These are phyloP conservation scores for Panaeolus cyanescens DNA, from an alignment of 768 basidiomycete species.

Conservation along the genomic window DNA sequence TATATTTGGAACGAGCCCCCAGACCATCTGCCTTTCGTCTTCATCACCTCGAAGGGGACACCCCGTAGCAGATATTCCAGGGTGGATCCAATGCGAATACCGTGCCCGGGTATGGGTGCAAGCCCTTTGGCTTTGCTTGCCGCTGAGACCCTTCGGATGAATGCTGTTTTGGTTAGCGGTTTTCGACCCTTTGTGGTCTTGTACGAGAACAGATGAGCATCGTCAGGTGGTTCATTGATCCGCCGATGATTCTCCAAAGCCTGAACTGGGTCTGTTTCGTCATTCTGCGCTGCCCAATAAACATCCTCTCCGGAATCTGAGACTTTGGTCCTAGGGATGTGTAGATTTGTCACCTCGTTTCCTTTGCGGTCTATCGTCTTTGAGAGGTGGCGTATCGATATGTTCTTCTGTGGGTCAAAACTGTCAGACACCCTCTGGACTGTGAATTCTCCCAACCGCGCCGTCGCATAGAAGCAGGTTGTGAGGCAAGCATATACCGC, in stretches of 20 bases:
- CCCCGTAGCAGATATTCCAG: constrained; percentile 28
- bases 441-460: constrained; percentile 39
- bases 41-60: constrained; percentile 19
- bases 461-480: constrained; percentile 35
- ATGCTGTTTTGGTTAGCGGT: too few relatives aligned
- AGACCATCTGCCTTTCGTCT: constrained; percentile 32
- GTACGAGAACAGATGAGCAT: background rate
- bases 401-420: constrained; percentile 31
- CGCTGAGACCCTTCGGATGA: background rate
- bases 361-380: constrained; percentile 22
- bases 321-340: constrained; percentile 28
- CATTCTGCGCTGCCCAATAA: constrained; percentile 28
- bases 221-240: background rate
- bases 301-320: constrained; percentile 25
- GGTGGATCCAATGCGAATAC: constrained; percentile 26
- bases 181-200: constrained; percentile 7
- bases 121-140: constrained; percentile 6
- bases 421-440: constrained; percentile 22
- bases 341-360: constrained; percentile 22
- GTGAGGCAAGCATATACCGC: constrained; percentile 39
- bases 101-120: constrained; percentile 24
- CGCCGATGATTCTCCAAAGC: constrained; percentile 12
- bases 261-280: constrained; percentile 17
- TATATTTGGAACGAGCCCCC: constrained; percentile 30
- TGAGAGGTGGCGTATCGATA: constrained; percentile 24